phyloP scores from a whole-genome alignment of 306 rosid species.

The Cucumis hystrix region DNA sequence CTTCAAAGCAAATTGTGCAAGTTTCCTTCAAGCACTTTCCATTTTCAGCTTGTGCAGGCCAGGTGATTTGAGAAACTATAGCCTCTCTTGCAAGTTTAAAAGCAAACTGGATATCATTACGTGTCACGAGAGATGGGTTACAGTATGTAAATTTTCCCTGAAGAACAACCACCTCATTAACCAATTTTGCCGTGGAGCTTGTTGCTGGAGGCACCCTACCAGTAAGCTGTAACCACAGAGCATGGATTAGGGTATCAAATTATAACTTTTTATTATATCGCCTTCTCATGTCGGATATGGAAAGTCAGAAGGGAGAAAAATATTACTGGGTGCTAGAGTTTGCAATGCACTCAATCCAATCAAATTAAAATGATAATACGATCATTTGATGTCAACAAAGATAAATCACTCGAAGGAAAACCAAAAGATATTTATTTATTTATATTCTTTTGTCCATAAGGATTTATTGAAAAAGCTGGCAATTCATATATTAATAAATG shows the following conservation, averaged over 20 bases:
- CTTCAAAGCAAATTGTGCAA: constrained; percentile 75
- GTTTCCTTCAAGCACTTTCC: constrained; percentile 27
- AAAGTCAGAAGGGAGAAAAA: neutral
- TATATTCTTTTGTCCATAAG: neutral
- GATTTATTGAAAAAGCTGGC: neutral
- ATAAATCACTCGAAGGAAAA: neutral
- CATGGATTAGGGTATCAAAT: neutral
- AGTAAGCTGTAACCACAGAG: constrained; percentile 17
- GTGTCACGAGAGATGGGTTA: constrained; percentile 19
- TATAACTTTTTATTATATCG: neutral
- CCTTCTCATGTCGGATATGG: neutral
- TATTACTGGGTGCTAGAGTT: neutral
- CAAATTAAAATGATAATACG: neutral
- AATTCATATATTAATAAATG: neutral
- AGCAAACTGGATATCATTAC: constrained; percentile 29
- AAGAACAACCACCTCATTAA: constrained; percentile 21
- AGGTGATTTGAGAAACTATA: constrained; percentile 36
- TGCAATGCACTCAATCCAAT: neutral
- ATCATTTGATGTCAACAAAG: neutral
- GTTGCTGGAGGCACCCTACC: neutral
- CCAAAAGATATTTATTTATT: neutral
- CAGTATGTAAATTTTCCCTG: constrained; percentile 24
- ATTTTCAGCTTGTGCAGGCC: constrained; percentile 17
- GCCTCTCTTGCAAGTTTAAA: constrained; percentile 59
- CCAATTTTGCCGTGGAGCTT: constrained; percentile 14